Evolutionary conservation across 2,329 filamentous ascomycete species (phyloP), one percentile per base, ranked within the genome.

Genomic region (Incumbomyces delicatus): DNA sequence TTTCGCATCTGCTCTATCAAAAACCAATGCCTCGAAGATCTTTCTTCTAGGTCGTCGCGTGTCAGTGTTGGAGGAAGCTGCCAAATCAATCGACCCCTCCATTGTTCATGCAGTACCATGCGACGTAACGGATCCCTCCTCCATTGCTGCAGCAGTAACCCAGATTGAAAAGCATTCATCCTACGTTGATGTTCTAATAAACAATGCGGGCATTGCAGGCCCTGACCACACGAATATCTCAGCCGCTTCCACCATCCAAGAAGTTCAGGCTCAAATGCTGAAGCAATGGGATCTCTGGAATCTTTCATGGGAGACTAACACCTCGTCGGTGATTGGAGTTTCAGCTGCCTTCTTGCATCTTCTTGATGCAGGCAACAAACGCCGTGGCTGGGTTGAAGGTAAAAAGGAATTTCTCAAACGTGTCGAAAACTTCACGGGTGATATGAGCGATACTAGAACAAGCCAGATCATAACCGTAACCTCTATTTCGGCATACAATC

Each of bases 41-140:
- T 75, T 74, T 58, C 71, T 76, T 42, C 58, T 75, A 6, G 72
- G 71, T 16, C 67, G 73, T 1, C 68, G 72, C 1, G 57, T 61
- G 49, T 63, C 71, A 13, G 58, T 61, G 1, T 65, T 76, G 14
- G 59, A 70, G 34, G 58, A 61, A 20, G 71, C 71, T 5, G 69
- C 71, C 3, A 62, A 46, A 68, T 68, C 54, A 61, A 41, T 20
- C 42, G 60, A 55, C 38, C 63, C 56, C 43, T 17, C 16, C 34
- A 70, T 73, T 50, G 62, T 67, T 32, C 65, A 69, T 2, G 52
- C 73, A 39, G 58, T 60, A 1, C 67, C 65, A 35, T 40, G 37
- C 20, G 70, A 73, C 52, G 66, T 72, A 12, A 64, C 67, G 41
- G 64, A 47, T 12, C 57, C 57, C 30, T 57, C 17, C 13, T 33